phyloP scores from a whole-genome alignment of 495 filamentous ascomycete species.

The Durotheca rogersii region DNA sequence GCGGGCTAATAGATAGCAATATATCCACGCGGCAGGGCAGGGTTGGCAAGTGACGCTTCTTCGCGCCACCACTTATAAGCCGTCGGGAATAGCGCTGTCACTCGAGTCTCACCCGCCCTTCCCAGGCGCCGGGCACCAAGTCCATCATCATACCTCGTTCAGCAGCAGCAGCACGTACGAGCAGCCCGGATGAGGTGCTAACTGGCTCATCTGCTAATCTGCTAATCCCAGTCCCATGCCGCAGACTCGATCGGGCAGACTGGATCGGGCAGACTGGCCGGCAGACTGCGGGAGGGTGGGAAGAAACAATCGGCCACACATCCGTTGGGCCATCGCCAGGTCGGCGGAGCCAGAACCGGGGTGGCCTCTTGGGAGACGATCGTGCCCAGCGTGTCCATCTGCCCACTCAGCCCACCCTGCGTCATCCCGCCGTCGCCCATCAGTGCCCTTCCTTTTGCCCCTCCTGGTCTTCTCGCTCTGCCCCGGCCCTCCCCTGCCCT shows the following conservation, averaged over 20 bases:
- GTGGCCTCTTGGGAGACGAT: too few relatives aligned
- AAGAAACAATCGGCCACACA: too few relatives aligned
- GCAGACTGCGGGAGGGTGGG: too few relatives aligned
- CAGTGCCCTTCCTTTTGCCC: background rate
- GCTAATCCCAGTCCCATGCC: too few relatives aligned
- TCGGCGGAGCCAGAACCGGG: too few relatives aligned
- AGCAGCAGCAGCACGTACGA: too few relatives aligned
- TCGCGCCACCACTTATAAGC: too few relatives aligned
- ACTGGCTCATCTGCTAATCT: background rate
- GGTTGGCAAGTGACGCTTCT: conserved; percentile 5
- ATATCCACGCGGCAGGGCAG: conserved; percentile 19
- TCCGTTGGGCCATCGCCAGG: too few relatives aligned
- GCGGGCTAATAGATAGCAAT: conserved; percentile 21
- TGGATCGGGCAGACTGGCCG: too few relatives aligned
- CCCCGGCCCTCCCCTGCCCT: conserved; percentile 13
- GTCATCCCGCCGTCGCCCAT: conserved; percentile 1
- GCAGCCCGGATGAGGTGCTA: too few relatives aligned
- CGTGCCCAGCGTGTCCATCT: background rate
- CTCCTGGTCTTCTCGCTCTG: conserved; percentile 16
- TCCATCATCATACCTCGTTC: conserved; percentile 10
- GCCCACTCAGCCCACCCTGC: background rate
- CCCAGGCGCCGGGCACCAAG: conserved; percentile 29
- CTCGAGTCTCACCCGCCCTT: conserved; percentile 24
- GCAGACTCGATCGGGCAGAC: too few relatives aligned
- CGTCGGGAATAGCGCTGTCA: conserved; percentile 23